Evolutionary conservation across 2,329 filamentous ascomycete genomes (phyloP).

Genomic region (Plenodomus biglobosus): DNA sequence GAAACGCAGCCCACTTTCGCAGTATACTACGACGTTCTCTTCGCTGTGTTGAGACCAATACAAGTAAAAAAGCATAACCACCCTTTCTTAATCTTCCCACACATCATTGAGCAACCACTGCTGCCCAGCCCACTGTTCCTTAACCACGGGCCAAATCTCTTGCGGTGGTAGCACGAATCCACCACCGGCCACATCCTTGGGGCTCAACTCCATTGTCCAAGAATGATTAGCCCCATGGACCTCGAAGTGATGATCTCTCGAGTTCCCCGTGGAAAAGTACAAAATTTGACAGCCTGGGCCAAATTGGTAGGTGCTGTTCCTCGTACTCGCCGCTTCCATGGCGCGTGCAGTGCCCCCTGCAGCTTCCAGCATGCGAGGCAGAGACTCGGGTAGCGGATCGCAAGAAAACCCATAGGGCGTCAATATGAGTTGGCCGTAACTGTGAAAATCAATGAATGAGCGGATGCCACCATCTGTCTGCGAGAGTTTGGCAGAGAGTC

Average conservation of each 20-base stretch:
- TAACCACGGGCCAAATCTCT: constrained; percentile 50
- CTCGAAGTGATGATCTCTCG: constrained; percentile 48
- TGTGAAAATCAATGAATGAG: constrained; percentile 66
- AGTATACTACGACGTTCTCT: too few species aligned
- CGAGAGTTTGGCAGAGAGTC: constrained; percentile 47
- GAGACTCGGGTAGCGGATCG: constrained; percentile 49
- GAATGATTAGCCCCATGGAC: constrained; percentile 46
- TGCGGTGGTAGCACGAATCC: constrained; percentile 53
- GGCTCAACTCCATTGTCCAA: constrained; percentile 52
- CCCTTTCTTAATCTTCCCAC: constrained; percentile 11
- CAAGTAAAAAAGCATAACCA: too few species aligned
- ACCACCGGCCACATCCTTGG: constrained; percentile 46
- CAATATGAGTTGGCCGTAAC: constrained; percentile 62
- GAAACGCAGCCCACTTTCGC: too few species aligned
- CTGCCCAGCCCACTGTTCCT: constrained; percentile 51
- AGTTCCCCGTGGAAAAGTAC: constrained; percentile 56
- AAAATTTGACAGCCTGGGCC: constrained; percentile 60
- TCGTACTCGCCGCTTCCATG: constrained; percentile 50
- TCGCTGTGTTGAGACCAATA: too few species aligned
- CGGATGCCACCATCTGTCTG: constrained; percentile 52
- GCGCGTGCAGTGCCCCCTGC: constrained; percentile 39
- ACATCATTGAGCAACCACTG: constrained; percentile 23
- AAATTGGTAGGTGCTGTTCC: constrained; percentile 41
- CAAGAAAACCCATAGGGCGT: constrained; percentile 57
- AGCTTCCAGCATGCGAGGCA: constrained; percentile 47